Evolutionary conservation across 306 rosid species (phyloP).

Genomic region (Vigna hirtella): DNA sequence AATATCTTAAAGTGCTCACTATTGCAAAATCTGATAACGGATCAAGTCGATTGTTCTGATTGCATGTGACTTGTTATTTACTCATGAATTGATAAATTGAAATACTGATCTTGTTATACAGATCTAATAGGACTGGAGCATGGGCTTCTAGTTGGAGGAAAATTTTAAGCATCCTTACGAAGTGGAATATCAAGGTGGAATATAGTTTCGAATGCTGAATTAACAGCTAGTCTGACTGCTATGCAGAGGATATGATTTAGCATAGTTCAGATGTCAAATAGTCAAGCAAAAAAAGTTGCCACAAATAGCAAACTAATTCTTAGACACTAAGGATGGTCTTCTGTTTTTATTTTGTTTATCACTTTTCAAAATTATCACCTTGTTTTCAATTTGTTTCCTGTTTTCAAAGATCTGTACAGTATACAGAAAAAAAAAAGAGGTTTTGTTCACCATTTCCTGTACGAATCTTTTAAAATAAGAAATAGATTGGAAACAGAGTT

Average conservation of each 20-base stretch:
- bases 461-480: no score
- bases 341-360: no score
- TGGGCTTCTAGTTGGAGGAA: constrained; percentile 19
- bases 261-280: constrained; percentile 9
- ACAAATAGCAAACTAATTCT: constrained; percentile 5
- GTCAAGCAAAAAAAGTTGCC: constrained; percentile 26
- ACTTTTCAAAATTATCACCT: not conserved
- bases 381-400: not conserved
- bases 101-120: constrained; percentile 39
- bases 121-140: constrained; percentile 32
- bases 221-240: constrained; percentile 36
- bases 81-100: constrained; percentile 31
- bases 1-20: constrained; percentile 9
- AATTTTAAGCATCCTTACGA: constrained; percentile 30
- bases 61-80: constrained; percentile 26
- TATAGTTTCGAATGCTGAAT: constrained; percentile 32
- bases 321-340: not conserved
- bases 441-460: not conserved
- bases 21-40: constrained; percentile 30
- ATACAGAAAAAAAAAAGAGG: not conserved
- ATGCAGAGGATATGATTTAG: constrained; percentile 28
- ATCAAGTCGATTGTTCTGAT: constrained; percentile 23
- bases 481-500: not conserved
- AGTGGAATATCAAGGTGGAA: constrained; percentile 29
- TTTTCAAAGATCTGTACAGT: not conserved